These are phyloP conservation scores for Hypoxylon sp. DNA, from an alignment of 2,329 filamentous ascomycete genomes.

Conservation along the genomic window DNA sequence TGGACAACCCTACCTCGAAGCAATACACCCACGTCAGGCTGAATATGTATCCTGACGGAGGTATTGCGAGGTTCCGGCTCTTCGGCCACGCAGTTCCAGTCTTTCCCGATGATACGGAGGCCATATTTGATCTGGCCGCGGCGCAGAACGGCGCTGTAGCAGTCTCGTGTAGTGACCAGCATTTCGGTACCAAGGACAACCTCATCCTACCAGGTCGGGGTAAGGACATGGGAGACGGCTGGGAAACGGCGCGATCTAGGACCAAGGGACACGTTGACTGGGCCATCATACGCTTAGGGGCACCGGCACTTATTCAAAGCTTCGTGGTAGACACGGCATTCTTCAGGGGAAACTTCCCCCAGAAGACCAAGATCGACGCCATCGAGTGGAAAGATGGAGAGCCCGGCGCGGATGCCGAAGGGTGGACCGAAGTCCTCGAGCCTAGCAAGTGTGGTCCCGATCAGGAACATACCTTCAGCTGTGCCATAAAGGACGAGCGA, in stretches of 20 bases:
- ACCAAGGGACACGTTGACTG: conserved; percentile 79
- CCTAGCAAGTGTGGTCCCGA: conserved; percentile 77
- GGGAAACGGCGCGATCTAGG: conserved; percentile 82
- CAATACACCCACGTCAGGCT: conserved; percentile 81
- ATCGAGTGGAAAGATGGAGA: conserved; percentile 64
- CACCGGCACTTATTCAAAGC: conserved; percentile 68
- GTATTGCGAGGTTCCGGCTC: conserved; percentile 80
- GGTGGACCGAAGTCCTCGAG: conserved; percentile 71
- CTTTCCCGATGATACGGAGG: conserved; percentile 71
- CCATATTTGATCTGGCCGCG: conserved; percentile 77
- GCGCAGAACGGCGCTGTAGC: conserved; percentile 82
- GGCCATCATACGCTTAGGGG: conserved; percentile 78
- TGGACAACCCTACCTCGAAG: conserved; percentile 65
- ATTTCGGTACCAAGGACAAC: conserved; percentile 84
- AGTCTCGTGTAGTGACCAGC: conserved; percentile 79
- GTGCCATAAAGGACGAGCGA: conserved; percentile 61
- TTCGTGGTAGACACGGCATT: conserved; percentile 82
- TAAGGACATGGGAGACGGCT: conserved; percentile 87
- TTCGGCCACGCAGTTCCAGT: conserved; percentile 80
- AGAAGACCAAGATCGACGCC: conserved; percentile 73
- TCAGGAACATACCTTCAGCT: conserved; percentile 72
- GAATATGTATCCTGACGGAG: conserved; percentile 87
- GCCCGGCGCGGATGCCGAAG: conserved; percentile 62
- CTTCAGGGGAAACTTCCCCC: conserved; percentile 85
- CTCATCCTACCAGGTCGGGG: conserved; percentile 80